Evolutionary conservation across 805 yeast species (phyloP).

Genomic region (Pichia heedii): DNA sequence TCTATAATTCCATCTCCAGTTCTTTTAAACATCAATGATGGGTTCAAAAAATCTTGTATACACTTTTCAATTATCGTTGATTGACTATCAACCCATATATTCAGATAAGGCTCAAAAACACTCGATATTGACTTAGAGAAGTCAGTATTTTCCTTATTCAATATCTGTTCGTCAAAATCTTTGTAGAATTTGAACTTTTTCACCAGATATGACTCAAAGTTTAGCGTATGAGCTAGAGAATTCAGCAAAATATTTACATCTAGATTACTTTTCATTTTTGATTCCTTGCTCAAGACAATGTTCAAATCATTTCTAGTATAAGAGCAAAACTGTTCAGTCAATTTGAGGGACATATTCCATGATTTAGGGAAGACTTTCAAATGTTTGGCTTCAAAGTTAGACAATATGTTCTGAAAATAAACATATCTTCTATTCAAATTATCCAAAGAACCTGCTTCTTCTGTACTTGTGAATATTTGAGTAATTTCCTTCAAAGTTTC

Average conservation of each 20-base stretch:
- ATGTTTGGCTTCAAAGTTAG: slow-evolving; percentile 43
- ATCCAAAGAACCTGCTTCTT: slow-evolving; percentile 93
- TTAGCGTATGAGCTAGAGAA: slow-evolving; percentile 67
- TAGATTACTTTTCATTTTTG: slow-evolving; percentile 24
- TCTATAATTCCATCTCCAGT: slow-evolving; percentile 24
- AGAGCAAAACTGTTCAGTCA: slow-evolving; percentile 57
- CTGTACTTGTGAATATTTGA: slow-evolving; percentile 64
- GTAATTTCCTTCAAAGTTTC: slow-evolving; percentile 64
- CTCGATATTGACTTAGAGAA: slow-evolving; percentile 42
- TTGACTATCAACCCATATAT: slow-evolving; percentile 82
- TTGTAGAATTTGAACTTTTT: slow-evolving; percentile 44
- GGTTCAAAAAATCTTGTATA: slow-evolving; percentile 54
- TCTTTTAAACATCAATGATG: slow-evolving; percentile 41
- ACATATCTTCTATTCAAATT: slow-evolving; percentile 75
- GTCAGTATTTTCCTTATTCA: slow-evolving; percentile 19
- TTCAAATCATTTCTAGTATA: slow-evolving; percentile 61
- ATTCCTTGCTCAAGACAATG: slow-evolving; percentile 36
- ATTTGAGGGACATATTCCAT: slow-evolving; percentile 62
- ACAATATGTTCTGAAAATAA: slow-evolving; percentile 65
- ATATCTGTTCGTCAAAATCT: slow-evolving; percentile 26
- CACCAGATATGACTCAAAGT: slow-evolving; percentile 70
- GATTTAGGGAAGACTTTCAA: slow-evolving; percentile 49
- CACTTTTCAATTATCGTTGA: slow-evolving; percentile 53
- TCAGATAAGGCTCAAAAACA: slow-evolving; percentile 78
- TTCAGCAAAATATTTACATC: slow-evolving; percentile 60